Base-by-base conservation (phyloP, 441 rosid genomes). In the Populus hybrid region DNA sequence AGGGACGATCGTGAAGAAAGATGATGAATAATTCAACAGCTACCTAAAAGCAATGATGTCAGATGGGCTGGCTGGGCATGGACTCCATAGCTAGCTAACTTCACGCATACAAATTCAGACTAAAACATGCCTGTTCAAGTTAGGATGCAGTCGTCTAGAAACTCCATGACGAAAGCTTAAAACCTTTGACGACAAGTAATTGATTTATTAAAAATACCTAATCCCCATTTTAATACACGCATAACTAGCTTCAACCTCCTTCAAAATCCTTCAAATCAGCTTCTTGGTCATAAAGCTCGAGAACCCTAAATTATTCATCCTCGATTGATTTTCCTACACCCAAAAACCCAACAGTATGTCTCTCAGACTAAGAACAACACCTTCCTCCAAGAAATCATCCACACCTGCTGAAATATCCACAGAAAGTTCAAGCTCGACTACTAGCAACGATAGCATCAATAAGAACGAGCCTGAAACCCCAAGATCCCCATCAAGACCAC, bases 361-460 rank as follows among this genome's bases (percentile, higher is more conserved):
- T 70, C 69, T 86, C 0, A 79, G 89, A 36, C 72, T 82, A 65
- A 82, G 89, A 81, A 67, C 85, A 19, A 10, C 86, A 7, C 72
- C 85, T 40, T 19, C 83, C 53, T 16, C 82, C 63, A 80, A 75
- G 77, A 82, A 72, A 53, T 65, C 65, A 24, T 21, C 83, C 34
- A 61, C 9, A 40, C 46, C 30, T 28, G 30, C 80, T 23, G 83
- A 36, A 16, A 26, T 57, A 69, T 36, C 76, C 1, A 18, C 78
- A 11, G 59, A 67, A 63, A 72, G 28, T 23, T 70, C 79, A 64
- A 69, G 75, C 36, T 34, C 78, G 9, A 74, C 75, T 5, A 28
- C 5, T 76, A 23, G 23, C 64, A 35, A 28, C 16, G 67, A 57
- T 50, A 64, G 61, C 30, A 28, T 28, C 30, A 28, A 28, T 28